Base-by-base conservation (phyloP, 2,329 filamentous ascomycete species). In the Nemania abortiva region DNA sequence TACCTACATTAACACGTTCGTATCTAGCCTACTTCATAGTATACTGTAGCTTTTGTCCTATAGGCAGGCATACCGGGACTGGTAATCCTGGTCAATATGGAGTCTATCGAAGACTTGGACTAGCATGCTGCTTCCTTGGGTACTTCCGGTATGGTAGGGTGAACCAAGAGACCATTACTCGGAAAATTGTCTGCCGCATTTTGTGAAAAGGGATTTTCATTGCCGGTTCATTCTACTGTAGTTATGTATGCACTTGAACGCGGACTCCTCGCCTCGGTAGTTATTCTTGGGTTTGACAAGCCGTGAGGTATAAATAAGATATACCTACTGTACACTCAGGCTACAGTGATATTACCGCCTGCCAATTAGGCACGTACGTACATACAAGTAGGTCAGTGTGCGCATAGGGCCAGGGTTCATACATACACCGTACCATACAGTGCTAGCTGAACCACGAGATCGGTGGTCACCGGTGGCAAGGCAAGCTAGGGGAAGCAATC, bases 401-500 rank as follows among this genome's bases (percentile, higher is more conserved):
- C 5, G 5, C 24, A 27, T 27, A 54, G 31, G 6, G 42, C 42
- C 4, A 34, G 22, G 24, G 29, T 45, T 31, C 29, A 29, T 63
- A 39, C 29, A 29, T 63, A 39, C 39, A 66, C 63, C 53, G 66
- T 69, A 60, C 59, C 9, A 49, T 63, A 67, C 62, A 63, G 66
- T 69, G 53, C 34, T 22, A 54, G 60, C 61, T 58, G 53, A 50
- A 57, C 49, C 39, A 61, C 22, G 42, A 34, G 20, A 39, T 29
- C 27, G 34, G 56, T 39, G 49, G 54, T 50, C 15, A 65, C 52
- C 55, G 58, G 62, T 70, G 62, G 57, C 54, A 55, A 59, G 53
- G 22, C 60, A 57, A 59, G 60, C 70, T 72, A 72, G 70, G 70
- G 70, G 70, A 72, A 72, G 65, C 47, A 68, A 72, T 37, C 70